Evolutionary conservation across 495 filamentous ascomycete genomes (phyloP).

Genomic region (Aspergillus affinis): DNA sequence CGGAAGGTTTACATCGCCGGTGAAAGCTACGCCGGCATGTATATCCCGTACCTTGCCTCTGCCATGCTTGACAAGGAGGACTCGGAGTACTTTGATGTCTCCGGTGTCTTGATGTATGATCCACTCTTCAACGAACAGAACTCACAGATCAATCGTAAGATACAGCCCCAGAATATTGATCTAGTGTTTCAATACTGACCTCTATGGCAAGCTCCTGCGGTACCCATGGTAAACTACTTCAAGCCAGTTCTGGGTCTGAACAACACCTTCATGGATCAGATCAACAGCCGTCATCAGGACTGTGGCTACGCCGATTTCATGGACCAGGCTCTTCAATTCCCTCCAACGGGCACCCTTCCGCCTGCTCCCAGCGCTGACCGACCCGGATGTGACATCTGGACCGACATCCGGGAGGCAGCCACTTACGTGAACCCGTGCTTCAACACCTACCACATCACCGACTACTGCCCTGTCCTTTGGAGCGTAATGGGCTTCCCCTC

Average conservation of each 20-base stretch:
- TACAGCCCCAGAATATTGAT: neutral
- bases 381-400: slow-evolving; percentile 57
- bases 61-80: slow-evolving; percentile 72
- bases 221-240: slow-evolving; percentile 65
- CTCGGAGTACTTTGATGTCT: slow-evolving; percentile 62
- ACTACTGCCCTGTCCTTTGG: slow-evolving; percentile 72
- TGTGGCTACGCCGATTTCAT: slow-evolving; percentile 69
- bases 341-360: slow-evolving; percentile 62
- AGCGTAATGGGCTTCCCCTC: slow-evolving; percentile 75
- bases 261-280: slow-evolving; percentile 57
- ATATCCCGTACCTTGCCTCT: slow-evolving; percentile 77
- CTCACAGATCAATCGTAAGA: slow-evolving; percentile 36
- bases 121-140: slow-evolving; percentile 57
- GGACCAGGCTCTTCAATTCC: slow-evolving; percentile 62
- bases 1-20: slow-evolving; percentile 69
- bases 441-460: slow-evolving; percentile 73
- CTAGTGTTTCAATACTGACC: neutral
- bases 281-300: slow-evolving; percentile 52
- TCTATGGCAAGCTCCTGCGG: slow-evolving; percentile 51
- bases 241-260: slow-evolving; percentile 62
- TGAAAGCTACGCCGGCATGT: slow-evolving; percentile 72
- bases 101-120: slow-evolving; percentile 70
- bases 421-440: slow-evolving; percentile 73
- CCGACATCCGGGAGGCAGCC: slow-evolving; percentile 56
- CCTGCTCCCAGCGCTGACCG: slow-evolving; percentile 24